A percentile compares a stretch with the other conserved stretches of the same genome.
phyloP scores from a whole-genome alignment of 805 yeast species.

The Metschnikowia lachancei region DNA sequence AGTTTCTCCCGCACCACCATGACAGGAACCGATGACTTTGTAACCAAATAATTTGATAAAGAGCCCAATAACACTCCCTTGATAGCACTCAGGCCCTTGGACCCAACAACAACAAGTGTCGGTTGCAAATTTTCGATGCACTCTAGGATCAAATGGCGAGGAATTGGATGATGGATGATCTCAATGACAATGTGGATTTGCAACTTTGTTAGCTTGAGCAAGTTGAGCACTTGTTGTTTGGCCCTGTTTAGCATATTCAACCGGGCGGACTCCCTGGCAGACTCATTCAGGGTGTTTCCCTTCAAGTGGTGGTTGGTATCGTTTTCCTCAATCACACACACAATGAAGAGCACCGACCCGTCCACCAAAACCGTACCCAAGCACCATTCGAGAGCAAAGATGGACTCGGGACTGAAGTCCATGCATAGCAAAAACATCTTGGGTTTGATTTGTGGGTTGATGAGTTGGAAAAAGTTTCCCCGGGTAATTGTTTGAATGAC shows the following conservation, averaged over 20 bases:
- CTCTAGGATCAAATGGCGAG: constrained; percentile 67
- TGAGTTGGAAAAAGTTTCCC: constrained; percentile 59
- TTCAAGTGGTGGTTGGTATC: constrained; percentile 43
- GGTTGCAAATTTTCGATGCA: constrained; percentile 70
- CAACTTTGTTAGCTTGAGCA: constrained; percentile 62
- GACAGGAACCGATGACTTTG: constrained; percentile 70
- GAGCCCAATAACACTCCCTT: constrained; percentile 75
- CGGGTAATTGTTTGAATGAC: constrained; percentile 69
- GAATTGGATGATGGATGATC: constrained; percentile 72
- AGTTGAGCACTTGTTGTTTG: constrained; percentile 43
- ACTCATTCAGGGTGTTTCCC: constrained; percentile 36
- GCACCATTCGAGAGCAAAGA: constrained; percentile 83
- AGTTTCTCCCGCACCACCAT: constrained; percentile 76
- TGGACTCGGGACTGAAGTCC: constrained; percentile 80
- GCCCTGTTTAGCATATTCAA: constrained; percentile 42
- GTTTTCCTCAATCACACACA: constrained; percentile 50
- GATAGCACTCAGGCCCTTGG: constrained; percentile 68
- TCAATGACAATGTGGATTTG: constrained; percentile 73
- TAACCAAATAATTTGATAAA: constrained; percentile 67
- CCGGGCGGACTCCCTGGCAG: constrained; percentile 35
- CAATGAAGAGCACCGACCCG: constrained; percentile 75
- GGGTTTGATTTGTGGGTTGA: constrained; percentile 43
- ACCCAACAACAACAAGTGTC: constrained; percentile 71
- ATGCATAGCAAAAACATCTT: constrained; percentile 72
- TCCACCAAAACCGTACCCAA: constrained; percentile 81